Evolutionary conservation across 352 stramenopile species (phyloP).

Genomic region (Globisporangium camurandrum): DNA sequence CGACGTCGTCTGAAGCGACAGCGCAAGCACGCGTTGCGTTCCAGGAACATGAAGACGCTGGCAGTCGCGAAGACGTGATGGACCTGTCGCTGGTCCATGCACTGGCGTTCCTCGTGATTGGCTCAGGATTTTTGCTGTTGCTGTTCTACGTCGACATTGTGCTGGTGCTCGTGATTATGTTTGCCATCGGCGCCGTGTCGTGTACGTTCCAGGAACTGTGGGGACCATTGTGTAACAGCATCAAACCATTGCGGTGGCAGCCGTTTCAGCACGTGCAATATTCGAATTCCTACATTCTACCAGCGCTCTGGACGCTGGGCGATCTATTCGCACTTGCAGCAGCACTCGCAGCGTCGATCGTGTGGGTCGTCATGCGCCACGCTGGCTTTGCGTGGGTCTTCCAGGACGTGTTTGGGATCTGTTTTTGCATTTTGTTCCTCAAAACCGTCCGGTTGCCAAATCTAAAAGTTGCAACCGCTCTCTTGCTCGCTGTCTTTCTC

Average conservation of each 20-base stretch:
- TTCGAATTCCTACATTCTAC: constrained; percentile 30
- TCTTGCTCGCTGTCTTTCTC: constrained; percentile 91
- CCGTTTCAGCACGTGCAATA: constrained; percentile 40
- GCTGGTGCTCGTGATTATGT: constrained; percentile 69
- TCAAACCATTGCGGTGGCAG: constrained; percentile 23
- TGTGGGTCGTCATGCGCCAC: constrained; percentile 75
- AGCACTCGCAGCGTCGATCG: constrained; percentile 29
- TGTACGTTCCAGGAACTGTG: constrained; percentile 51
- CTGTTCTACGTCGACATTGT: constrained; percentile 87
- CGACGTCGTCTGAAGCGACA: constrained; percentile 42
- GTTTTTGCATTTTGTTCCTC: constrained; percentile 92
- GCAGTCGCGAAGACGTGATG: constrained; percentile 57
- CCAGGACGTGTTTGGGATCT: constrained; percentile 91
- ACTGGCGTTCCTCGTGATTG: constrained; percentile 86
- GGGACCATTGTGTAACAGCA: constrained; percentile 39
- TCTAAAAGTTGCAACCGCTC: constrained; percentile 87
- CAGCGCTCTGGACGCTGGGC: constrained; percentile 74
- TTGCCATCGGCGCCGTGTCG: constrained; percentile 49
- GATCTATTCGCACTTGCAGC: constrained; percentile 79
- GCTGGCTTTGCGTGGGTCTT: constrained; percentile 86
- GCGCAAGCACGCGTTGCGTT: constrained; percentile 40
- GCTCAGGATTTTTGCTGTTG: constrained; percentile 84
- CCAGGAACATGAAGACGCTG: constrained; percentile 46
- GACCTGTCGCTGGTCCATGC: constrained; percentile 87
- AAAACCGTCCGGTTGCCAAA: constrained; percentile 88